A percentile compares a stretch with the other conserved stretches of the same genome.
phyloP scores from a whole-genome alignment of 2,329 filamentous ascomycete species.

The Parafenestella ontariensis region DNA sequence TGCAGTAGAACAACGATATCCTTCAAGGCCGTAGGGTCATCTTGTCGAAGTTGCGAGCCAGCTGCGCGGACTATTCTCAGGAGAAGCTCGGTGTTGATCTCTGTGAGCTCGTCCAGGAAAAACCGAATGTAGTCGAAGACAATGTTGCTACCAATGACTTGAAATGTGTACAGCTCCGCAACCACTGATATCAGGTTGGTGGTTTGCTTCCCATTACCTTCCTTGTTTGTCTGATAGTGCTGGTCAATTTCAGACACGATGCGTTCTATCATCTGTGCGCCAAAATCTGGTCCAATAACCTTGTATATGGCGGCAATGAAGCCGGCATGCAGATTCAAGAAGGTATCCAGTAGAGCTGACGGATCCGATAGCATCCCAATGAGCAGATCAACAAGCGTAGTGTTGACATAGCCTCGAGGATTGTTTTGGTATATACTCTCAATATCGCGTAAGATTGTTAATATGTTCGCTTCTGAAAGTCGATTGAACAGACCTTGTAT shows the following conservation, averaged over 20 bases:
- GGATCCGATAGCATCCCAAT: conserved; percentile 81
- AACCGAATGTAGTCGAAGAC: conserved; percentile 90
- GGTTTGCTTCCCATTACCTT: conserved; percentile 61
- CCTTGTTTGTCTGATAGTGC: conserved; percentile 60
- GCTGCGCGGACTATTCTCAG: conserved; percentile 81
- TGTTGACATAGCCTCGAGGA: conserved; percentile 87
- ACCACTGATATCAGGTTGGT: conserved; percentile 83
- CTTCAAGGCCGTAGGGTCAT: conserved; percentile 87
- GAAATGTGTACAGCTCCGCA: conserved; percentile 89
- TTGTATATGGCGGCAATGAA: conserved; percentile 90
- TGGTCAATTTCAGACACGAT: conserved; percentile 77
- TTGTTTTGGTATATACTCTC: conserved; percentile 84
- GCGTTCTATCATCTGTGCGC: conserved; percentile 81
- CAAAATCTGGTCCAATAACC: conserved; percentile 85
- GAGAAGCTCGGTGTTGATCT: conserved; percentile 87
- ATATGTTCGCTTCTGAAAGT: conserved; percentile 86
- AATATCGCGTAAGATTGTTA: conserved; percentile 82
- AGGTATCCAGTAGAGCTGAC: conserved; percentile 81
- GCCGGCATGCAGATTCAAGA: conserved; percentile 87
- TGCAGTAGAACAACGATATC: conserved; percentile 85
- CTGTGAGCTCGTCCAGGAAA: conserved; percentile 76
- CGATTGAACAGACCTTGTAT: conserved; percentile 90
- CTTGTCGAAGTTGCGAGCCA: conserved; percentile 82
- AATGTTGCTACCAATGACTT: conserved; percentile 80
- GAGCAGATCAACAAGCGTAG: conserved; percentile 77